Conservation (phyloP, 2,329 filamentous ascomycete species). For the Calcarisporium arbuscula region DNA sequence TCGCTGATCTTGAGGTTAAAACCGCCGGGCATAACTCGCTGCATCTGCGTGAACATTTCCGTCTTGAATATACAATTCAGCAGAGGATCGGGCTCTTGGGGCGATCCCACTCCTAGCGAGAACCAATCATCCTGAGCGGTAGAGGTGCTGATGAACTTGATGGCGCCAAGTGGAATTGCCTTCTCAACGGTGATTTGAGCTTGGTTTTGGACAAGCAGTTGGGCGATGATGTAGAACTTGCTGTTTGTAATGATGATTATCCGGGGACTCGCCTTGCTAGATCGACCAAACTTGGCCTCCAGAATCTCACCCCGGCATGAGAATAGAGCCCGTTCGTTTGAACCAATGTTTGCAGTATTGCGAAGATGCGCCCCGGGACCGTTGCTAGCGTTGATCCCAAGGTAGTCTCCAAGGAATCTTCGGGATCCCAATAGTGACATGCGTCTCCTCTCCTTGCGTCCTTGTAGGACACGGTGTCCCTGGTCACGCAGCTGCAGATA, state of each 20-base stretch:
- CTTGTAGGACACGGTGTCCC: constrained; percentile 73
- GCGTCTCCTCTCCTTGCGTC: constrained; percentile 83
- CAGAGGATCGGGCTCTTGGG: constrained; percentile 88
- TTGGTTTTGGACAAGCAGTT: constrained; percentile 75
- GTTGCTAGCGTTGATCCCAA: constrained; percentile 74
- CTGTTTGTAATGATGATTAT: constrained; percentile 77
- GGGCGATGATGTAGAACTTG: constrained; percentile 84
- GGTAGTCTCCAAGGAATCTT: constrained; percentile 89
- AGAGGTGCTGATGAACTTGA: constrained; percentile 81
- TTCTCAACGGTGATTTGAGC: constrained; percentile 76
- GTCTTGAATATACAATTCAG: constrained; percentile 94
- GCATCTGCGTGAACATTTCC: constrained; percentile 91
- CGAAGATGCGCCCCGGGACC: constrained; percentile 79
- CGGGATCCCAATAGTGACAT: constrained; percentile 89
- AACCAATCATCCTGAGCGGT: constrained; percentile 94
- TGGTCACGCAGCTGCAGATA: constrained; percentile 83
- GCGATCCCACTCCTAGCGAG: constrained; percentile 80
- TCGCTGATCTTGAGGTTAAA: constrained; percentile 80
- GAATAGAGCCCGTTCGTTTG: constrained; percentile 74
- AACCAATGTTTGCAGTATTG: constrained; percentile 61
- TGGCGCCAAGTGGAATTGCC: constrained; percentile 74
- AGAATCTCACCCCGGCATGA: constrained; percentile 87
- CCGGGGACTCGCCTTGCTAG: constrained; percentile 85
- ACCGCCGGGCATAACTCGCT: constrained; percentile 69
- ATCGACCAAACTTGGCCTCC: constrained; percentile 92